These are phyloP conservation scores for Passiflora organensis DNA, from an alignment of 345 rosid genomes.

Conservation along the genomic window DNA sequence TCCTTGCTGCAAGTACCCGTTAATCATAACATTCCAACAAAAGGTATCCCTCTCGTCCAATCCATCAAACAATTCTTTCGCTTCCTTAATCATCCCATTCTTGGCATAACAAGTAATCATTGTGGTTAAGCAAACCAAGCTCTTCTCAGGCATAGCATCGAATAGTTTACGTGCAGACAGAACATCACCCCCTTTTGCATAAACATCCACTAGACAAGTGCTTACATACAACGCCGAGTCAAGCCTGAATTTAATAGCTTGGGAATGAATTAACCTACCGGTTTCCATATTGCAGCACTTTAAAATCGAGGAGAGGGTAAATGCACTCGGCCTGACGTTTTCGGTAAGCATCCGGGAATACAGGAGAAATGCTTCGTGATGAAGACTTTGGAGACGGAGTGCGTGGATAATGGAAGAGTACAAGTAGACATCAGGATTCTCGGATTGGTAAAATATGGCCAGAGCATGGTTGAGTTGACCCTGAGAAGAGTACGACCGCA, in stretches of 20 bases:
- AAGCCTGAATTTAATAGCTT: constrained; percentile 53
- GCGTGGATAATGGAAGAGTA: constrained; percentile 59
- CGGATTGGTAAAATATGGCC: constrained; percentile 45
- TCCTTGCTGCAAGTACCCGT: constrained; percentile 54
- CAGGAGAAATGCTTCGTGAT: constrained; percentile 37
- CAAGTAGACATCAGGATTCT: constrained; percentile 45
- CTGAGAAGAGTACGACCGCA: constrained; percentile 66
- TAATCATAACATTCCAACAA: constrained; percentile 79
- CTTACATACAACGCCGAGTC: constrained; percentile 57
- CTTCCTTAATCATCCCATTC: constrained; percentile 43
- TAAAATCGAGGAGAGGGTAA: constrained; percentile 64
- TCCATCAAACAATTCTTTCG: constrained; percentile 49
- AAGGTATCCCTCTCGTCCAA: constrained; percentile 48
- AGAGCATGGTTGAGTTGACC: constrained; percentile 45
- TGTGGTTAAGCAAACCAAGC: constrained; percentile 55
- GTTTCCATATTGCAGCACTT: constrained; percentile 49
- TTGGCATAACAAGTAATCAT: constrained; percentile 74
- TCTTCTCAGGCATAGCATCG: constrained; percentile 54
- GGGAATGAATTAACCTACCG: constrained; percentile 45
- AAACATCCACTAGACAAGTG: constrained; percentile 61
- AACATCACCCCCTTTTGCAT: constrained; percentile 56
- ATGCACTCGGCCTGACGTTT: constrained; percentile 51
- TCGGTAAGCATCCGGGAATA: constrained; percentile 46
- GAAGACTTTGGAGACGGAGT: constrained; percentile 34
- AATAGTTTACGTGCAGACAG: constrained; percentile 56